Evolutionary conservation across 768 basidiomycete genomes (phyloP), one percentile per base, ranked within the genome.

Genomic region (Porpolomopsis calyptriformis): DNA sequence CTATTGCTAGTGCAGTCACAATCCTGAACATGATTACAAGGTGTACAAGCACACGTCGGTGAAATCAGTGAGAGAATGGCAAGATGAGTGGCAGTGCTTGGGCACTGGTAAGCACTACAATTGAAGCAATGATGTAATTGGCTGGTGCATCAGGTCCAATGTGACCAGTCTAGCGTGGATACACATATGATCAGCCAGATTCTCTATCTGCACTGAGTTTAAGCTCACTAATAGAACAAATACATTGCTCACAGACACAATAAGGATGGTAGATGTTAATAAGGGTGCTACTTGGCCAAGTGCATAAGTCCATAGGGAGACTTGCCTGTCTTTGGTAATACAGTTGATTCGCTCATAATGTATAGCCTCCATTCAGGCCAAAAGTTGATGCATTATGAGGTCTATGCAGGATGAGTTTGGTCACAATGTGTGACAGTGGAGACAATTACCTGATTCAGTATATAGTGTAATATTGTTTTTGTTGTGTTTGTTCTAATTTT

Each of bases 71-170:
- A 4, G 76, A 70, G 55, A 97, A 82, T 0, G 93, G 82, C 3
- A 83, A 48, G 1, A 66, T 55, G 11, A 83, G 70, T 1, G 88
- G 84, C 9, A 82, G 52, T 4, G 71, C 64, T 26, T 82, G 71
- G 26, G 77, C 68, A 3, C 75, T 73, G 2, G 82, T 59, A 24
- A 73, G 56, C 0, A 82, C 64, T 4, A 87, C 75, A 25, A 93
- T 76, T 2, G 80, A 77, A 0, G 88, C 92, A 29, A 97, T 84
- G 56, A 97, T 82, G 57, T 85, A 77, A 51, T 98, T 93, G 1
- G 82, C 80, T 0, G 94, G 93, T 0, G 84, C 88, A 31, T 86
- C 82, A 27, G 70, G 74, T 26, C 89, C 88, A 40, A 85, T 76
- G 6, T 90, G 77, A 18, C 92, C 92, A 0, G 85, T 89, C 84